Base-by-base conservation (phyloP, 768 basidiomycete genomes). In the Wakefieldia striispora region DNA sequence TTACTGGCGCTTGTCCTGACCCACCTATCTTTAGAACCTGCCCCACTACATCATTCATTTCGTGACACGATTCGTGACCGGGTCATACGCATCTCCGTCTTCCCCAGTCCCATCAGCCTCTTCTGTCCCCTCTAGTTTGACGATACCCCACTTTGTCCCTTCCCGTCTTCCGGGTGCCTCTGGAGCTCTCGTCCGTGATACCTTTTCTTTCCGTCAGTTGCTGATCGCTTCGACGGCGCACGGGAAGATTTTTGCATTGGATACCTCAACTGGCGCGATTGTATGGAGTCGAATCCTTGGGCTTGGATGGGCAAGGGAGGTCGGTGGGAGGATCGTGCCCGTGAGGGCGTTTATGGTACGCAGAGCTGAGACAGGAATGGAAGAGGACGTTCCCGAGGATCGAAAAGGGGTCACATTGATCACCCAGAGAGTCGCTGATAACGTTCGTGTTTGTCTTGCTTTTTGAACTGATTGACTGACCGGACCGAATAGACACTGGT, bases 201-300 rank as follows among this genome's bases (percentile, higher is more conserved):
- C 83, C 0, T 95, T 95, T 63, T 93, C 92, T 0, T 91, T 97
- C 70, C 77, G 86, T 33, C 91, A 97, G 62, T 66, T 97, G 24
- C 79, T 95, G 39, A 79, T 95, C 4, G 77, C 74, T 6, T 87
- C 83, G 0, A 91, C 88, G 3, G 56, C 72, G 1, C 73, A 78
- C 24, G 91, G 92, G 2, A 92, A 91, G 59, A 56, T 94, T 0
- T 92, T 83, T 59, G 94, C 84, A 0, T 68, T 97, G 37, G 92
- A 97, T 58, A 86, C 89, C 1, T 79, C 82, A 10, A 87, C 75
- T 38, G 94, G 94, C 0, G 72, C 77, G 2, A 74, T 91, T 26
- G 61, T 95, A 2, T 97, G 94, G 94, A 85, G 79, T 55, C 80
- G 82, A 10, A 72, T 89, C 2, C 73, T 95, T 2, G 88, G 90